phyloP scores from a whole-genome alignment of 2,329 filamentous ascomycete genomes.

The Talaromyces islandicus region DNA sequence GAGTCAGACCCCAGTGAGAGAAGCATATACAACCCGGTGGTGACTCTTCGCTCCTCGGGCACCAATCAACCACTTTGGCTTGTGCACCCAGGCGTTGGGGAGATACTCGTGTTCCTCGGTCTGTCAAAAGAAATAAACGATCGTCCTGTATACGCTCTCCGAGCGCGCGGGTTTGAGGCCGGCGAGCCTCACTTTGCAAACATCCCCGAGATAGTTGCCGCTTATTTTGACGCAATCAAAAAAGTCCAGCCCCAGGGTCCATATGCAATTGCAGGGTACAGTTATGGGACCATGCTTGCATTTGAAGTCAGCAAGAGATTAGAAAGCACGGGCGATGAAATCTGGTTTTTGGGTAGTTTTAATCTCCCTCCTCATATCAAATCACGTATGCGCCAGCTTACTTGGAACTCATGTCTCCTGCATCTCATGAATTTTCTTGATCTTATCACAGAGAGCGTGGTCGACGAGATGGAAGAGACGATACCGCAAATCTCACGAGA shows the following conservation, averaged over 20 bases:
- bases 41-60: conserved; percentile 21
- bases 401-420: conserved; percentile 34
- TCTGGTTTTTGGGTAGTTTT: conserved; percentile 41
- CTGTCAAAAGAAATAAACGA: conserved; percentile 26
- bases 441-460: conserved; percentile 29
- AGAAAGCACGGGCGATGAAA: conserved; percentile 30
- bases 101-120: conserved; percentile 36
- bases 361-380: conserved; percentile 48
- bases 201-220: conserved; percentile 35
- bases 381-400: conserved; percentile 33
- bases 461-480: conserved; percentile 15
- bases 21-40: conserved; percentile 24
- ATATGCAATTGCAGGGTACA: conserved; percentile 49
- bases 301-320: conserved; percentile 48
- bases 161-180: conserved; percentile 41
- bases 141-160: conserved; percentile 44
- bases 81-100: conserved; percentile 34
- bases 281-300: conserved; percentile 45
- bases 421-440: conserved; percentile 38
- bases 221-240: conserved; percentile 38
- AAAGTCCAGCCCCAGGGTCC: conserved; percentile 42
- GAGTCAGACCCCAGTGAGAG: neutral
- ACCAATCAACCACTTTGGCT: conserved; percentile 26
- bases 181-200: conserved; percentile 31
- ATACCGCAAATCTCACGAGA: conserved; percentile 10